A percentile compares a stretch with the other conserved stretches of the same genome.
phyloP scores from a whole-genome alignment of 2,329 filamentous ascomycete genomes.

The Alternaria arbusti region DNA sequence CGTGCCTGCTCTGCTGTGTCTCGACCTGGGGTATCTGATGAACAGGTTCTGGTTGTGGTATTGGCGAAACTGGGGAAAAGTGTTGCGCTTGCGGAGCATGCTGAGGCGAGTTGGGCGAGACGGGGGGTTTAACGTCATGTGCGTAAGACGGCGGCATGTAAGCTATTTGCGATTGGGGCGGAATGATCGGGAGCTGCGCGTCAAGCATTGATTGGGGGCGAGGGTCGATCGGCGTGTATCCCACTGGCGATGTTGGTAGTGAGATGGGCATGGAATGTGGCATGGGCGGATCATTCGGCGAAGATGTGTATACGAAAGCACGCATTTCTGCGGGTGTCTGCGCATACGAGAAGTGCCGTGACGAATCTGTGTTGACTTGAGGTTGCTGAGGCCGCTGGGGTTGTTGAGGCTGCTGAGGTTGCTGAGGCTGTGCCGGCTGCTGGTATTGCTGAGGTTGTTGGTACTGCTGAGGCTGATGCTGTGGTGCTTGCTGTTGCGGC shows the following conservation, averaged over 20 bases:
- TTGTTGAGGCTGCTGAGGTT: not conserved
- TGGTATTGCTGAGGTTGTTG: not conserved
- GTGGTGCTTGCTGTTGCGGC: conserved; percentile 4
- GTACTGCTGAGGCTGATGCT: conserved; percentile 5
- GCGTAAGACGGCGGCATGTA: conserved; percentile 29
- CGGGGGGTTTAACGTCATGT: conserved; percentile 31
- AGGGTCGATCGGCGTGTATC: conserved; percentile 31
- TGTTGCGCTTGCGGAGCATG: conserved; percentile 21
- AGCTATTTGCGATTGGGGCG: conserved; percentile 29
- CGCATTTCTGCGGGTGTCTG: conserved; percentile 45
- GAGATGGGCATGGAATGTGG: conserved; percentile 27
- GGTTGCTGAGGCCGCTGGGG: conserved; percentile 16
- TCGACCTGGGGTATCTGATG: conserved; percentile 22
- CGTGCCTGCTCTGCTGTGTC: conserved; percentile 32
- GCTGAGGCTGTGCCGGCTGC: conserved; percentile 5
- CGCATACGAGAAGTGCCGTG: conserved; percentile 45
- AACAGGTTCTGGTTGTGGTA: conserved; percentile 20
- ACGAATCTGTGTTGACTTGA: conserved; percentile 23
- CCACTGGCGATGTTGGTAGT: conserved; percentile 29
- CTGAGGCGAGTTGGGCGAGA: conserved; percentile 36
- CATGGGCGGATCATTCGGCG: conserved; percentile 32
- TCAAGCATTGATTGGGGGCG: conserved; percentile 36
- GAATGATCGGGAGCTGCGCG: conserved; percentile 28
- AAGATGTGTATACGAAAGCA: conserved; percentile 33
- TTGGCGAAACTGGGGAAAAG: conserved; percentile 34